phyloP scores from a whole-genome alignment of 441 rosid species.

The Jatropha podagrica region DNA sequence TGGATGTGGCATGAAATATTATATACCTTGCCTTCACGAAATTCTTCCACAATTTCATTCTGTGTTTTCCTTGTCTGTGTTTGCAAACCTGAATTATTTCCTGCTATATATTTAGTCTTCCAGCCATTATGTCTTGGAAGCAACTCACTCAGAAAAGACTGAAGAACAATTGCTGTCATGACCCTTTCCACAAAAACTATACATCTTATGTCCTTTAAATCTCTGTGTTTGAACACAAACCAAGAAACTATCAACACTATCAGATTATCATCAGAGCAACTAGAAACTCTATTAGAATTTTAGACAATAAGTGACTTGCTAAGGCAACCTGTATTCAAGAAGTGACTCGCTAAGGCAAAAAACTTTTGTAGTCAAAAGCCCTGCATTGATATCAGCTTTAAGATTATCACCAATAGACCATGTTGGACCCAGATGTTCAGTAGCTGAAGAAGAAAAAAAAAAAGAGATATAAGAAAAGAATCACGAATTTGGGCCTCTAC shows the following conservation, averaged over 20 bases:
- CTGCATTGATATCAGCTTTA: conserved; percentile 39
- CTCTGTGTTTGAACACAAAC: conserved; percentile 35
- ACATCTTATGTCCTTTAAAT: conserved; percentile 65
- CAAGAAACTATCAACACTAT: conserved; percentile 9
- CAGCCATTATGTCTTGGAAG: conserved; percentile 58
- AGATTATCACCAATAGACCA: conserved; percentile 45
- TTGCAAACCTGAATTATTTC: conserved; percentile 60
- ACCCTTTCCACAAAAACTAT: conserved; percentile 89
- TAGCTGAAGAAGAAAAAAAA: conserved; percentile 15
- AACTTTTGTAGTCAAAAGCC: conserved; percentile 53
- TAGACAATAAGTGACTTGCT: background rate
- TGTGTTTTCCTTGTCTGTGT: conserved; percentile 69
- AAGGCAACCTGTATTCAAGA: conserved; percentile 64
- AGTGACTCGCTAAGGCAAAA: conserved; percentile 65
- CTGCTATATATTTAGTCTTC: conserved; percentile 73
- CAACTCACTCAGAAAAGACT: conserved; percentile 52
- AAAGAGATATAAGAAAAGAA: conserved; percentile 10
- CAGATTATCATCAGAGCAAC: background rate
- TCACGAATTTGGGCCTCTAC: conserved; percentile 1
- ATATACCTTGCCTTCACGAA: conserved; percentile 75
- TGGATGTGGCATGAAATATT: background rate
- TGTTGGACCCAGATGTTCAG: conserved; percentile 31
- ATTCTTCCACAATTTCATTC: conserved; percentile 80
- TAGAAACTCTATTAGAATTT: background rate
- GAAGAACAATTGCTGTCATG: conserved; percentile 63